Conservation (phyloP, 108 stramenopile species). For the Nitzschia putrida region DNA sequence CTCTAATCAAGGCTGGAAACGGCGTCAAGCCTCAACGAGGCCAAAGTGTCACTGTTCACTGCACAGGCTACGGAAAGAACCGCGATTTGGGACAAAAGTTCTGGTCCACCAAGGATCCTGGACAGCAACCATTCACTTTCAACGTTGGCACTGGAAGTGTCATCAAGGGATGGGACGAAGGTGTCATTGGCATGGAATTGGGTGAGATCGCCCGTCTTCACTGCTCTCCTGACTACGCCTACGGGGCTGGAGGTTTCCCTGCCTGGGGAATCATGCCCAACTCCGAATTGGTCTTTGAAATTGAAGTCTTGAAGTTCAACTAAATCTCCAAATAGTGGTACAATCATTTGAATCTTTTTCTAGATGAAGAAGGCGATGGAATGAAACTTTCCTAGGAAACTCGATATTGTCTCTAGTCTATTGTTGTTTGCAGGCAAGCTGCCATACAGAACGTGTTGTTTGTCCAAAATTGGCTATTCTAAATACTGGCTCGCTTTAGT, state of each 20-base stretch:
- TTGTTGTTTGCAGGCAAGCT: too few species aligned
- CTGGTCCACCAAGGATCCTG: slow-evolving; percentile 93
- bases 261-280: slow-evolving; percentile 93
- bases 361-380: too few species aligned
- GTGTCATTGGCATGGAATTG: slow-evolving; percentile 74
- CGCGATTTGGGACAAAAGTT: slow-evolving; percentile 79
- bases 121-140: slow-evolving; percentile 89
- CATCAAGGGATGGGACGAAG: slow-evolving; percentile 91
- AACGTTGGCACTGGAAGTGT: slow-evolving; percentile 69
- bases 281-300: slow-evolving; percentile 75
- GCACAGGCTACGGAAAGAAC: slow-evolving; percentile 92
- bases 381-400: too few species aligned
- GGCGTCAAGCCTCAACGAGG: slow-evolving; percentile 66
- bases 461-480: too few species aligned
- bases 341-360: too few species aligned
- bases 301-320: slow-evolving; percentile 81
- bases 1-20: slow-evolving; percentile 62
- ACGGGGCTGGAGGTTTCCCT: slow-evolving; percentile 81
- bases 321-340: slow-evolving; percentile 18
- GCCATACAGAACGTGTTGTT: too few species aligned
- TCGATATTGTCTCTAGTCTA: too few species aligned
- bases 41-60: slow-evolving; percentile 87
- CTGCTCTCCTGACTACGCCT: slow-evolving; percentile 92
- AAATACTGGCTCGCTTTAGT: background rate
- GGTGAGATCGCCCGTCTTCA: slow-evolving; percentile 88